A percentile compares a stretch with the other conserved stretches of the same genome.
Evolutionary conservation across 768 basidiomycete species (phyloP).

Genomic region (Lactarius sp.): DNA sequence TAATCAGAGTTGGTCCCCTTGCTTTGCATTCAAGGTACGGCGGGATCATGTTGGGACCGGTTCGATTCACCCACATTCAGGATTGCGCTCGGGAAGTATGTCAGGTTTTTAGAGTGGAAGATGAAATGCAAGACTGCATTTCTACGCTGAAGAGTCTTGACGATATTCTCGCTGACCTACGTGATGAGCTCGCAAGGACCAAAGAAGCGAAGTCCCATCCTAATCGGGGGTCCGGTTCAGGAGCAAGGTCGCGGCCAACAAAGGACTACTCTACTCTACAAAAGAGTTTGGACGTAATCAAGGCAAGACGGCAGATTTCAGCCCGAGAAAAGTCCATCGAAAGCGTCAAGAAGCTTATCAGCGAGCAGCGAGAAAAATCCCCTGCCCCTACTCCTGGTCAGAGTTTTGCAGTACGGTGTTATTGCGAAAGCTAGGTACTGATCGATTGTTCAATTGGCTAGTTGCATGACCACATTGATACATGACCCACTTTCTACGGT

Average conservation of each 20-base stretch:
- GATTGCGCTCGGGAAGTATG: conserved; percentile 72
- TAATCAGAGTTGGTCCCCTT: not conserved
- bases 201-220: not conserved
- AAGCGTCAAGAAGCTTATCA: conserved; percentile 52
- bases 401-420: not conserved
- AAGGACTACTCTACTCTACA: conserved; percentile 45
- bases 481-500: not conserved
- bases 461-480: not conserved
- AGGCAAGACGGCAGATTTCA: conserved; percentile 59
- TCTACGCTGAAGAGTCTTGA: conserved; percentile 56
- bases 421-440: not conserved
- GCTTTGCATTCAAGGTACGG: conserved; percentile 53
- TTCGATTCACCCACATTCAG: conserved; percentile 71
- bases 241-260: conserved; percentile 9
- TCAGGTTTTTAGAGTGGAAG: conserved; percentile 55
- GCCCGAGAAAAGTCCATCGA: conserved; percentile 67
- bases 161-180: conserved; percentile 51
- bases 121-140: conserved; percentile 62
- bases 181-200: conserved; percentile 41
- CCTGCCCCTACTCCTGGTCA: not conserved
- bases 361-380: conserved; percentile 31
- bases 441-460: not conserved
- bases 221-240: not conserved
- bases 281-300: conserved; percentile 47
- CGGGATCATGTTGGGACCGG: conserved; percentile 73